Evolutionary conservation across 2,329 filamentous ascomycete species (phyloP), one percentile per base, ranked within the genome.

Genomic region (Akanthomyces dipterigenus): DNA sequence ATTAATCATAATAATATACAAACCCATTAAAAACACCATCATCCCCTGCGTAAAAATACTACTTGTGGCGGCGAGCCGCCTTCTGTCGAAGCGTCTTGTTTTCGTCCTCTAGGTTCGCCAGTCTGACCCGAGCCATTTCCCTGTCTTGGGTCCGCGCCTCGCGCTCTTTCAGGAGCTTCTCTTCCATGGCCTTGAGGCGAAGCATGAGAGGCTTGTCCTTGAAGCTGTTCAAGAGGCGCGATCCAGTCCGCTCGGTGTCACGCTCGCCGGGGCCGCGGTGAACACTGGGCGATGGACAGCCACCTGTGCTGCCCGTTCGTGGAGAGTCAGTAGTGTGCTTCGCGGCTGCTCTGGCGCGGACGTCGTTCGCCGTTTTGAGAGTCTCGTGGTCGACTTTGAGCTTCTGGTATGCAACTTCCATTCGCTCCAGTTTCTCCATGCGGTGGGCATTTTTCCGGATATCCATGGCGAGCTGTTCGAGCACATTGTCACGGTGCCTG

Each of bases 391-490:
- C 85, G 2, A 86, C 82, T 71, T 87, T 87, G 53, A 89, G 78
- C 54, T 84, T 79, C 5, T 83, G 80, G 66, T 85, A 88, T 1
- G 82, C 80, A 34, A 87, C 84, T 65, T 86, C 84, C 1, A 89
- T 70, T 7, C 82, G 78, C 26, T 77, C 71, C 64, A 85, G 75
- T 69, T 96, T 96, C 55, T 98, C 93, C 16, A 98, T 86, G 58
- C 96, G 81, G 66, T 98, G 93, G 1, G 87, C 87, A 12, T 98
- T 79, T 68, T 92, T 92, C 63, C 90, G 86, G 59, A 87, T 89
- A 72, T 99, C 95, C 24, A 98, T 82, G 3, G 88, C 91, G 69
- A 95, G 90, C 28, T 88, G 91, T 74, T 99, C 95, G 11, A 99
- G 84, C 5, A 98, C 81, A 3, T 87, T 82, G 71, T 98, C 95